Evolutionary conservation across 2,329 filamentous ascomycete species (phyloP).

Genomic region (Calonectria pseudoreteaudii): DNA sequence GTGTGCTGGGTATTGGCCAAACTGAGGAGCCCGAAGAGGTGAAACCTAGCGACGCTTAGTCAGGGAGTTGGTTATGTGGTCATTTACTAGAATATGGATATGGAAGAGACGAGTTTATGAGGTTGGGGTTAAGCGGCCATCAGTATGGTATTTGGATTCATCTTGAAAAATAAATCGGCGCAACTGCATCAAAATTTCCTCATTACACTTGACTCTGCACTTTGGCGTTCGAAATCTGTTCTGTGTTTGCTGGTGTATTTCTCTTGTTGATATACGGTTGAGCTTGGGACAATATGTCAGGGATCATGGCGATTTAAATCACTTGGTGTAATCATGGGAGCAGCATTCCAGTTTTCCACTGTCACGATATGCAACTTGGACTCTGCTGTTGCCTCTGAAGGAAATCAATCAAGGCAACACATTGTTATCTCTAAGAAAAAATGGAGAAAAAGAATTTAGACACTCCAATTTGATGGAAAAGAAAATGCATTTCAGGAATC

Average conservation of each 20-base stretch:
- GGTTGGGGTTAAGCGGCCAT: slow-evolving; percentile 39
- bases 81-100: slow-evolving; percentile 25
- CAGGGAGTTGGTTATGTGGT: slow-evolving; percentile 2
- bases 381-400: background rate
- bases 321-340: background rate
- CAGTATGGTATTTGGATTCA: slow-evolving; percentile 30
- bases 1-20: slow-evolving; percentile 26
- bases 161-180: slow-evolving; percentile 24
- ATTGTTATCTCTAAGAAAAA: background rate
- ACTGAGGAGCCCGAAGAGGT: slow-evolving; percentile 32
- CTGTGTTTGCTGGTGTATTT: background rate
- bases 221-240: background rate
- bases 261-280: background rate
- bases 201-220: background rate
- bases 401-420: background rate
- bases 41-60: slow-evolving; percentile 22
- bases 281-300: background rate
- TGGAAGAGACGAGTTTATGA: slow-evolving; percentile 39
- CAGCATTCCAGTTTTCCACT: background rate
- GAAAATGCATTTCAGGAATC: background rate
- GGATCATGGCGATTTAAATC: background rate
- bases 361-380: background rate
- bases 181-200: background rate
- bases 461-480: slow-evolving; percentile 12
- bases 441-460: background rate